These are phyloP conservation scores for Alternaria burnsii DNA, from an alignment of 2,329 filamentous ascomycete species.

Conservation along the genomic window DNA sequence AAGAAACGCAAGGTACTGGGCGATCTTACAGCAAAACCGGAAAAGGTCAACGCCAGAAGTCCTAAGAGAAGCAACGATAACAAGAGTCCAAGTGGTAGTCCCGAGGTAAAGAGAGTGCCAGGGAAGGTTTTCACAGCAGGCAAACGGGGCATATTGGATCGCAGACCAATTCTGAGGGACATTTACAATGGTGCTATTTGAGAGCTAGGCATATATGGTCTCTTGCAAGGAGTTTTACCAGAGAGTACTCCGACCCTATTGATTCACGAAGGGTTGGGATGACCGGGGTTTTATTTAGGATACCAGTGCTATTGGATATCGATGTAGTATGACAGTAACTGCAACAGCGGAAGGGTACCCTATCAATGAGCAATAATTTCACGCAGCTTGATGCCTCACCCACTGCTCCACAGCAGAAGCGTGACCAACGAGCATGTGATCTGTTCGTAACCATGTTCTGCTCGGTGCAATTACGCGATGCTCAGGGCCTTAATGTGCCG, in stretches of 20 bases:
- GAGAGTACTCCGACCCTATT: background rate
- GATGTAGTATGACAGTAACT: background rate
- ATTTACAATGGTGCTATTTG: slow-evolving; percentile 69
- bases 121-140: slow-evolving; percentile 68
- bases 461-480: background rate
- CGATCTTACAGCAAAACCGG: slow-evolving; percentile 29
- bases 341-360: background rate
- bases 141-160: slow-evolving; percentile 66
- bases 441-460: background rate
- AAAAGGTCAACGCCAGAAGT: slow-evolving; percentile 21
- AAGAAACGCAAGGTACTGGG: slow-evolving; percentile 44
- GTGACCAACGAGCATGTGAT: background rate
- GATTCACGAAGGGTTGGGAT: background rate
- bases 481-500: background rate
- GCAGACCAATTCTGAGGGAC: slow-evolving; percentile 75
- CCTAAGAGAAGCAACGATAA: slow-evolving; percentile 31
- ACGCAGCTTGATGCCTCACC: background rate
- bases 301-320: background rate
- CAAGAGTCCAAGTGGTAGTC: slow-evolving; percentile 31
- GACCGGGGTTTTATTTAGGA: background rate
- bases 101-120: slow-evolving; percentile 58
- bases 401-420: background rate
- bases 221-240: background rate
- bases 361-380: background rate
- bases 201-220: background rate